Conservation (phyloP, 129 eudicot species). For the Tanacetum coccineum region DNA sequence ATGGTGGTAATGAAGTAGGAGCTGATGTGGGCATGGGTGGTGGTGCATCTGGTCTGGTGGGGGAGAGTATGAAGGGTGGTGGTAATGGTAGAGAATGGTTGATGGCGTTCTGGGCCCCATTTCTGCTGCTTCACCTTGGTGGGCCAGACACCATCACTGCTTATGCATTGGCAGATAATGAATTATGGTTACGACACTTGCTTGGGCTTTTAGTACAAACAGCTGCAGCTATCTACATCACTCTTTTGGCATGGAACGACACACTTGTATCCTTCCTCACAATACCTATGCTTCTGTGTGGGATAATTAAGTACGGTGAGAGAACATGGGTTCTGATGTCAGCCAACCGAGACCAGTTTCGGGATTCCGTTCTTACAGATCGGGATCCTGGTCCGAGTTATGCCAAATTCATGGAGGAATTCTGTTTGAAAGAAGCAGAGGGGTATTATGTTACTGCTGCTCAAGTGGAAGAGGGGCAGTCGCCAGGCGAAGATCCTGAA, state of each 20-base stretch:
- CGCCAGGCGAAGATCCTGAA: not conserved
- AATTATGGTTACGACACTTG: not conserved
- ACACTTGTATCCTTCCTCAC: not conserved
- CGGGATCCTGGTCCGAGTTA: not conserved
- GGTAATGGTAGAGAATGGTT: too few species aligned
- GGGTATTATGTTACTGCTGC: not conserved
- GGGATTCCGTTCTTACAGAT: not conserved
- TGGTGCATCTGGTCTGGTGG: too few species aligned
- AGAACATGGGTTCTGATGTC: conserved; percentile 4
- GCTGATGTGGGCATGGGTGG: too few species aligned
- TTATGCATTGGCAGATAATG: not conserved
- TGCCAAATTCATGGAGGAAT: conserved; percentile 4
- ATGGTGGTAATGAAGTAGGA: too few species aligned
- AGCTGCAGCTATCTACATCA: conserved; percentile 5
- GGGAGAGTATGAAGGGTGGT: too few species aligned
- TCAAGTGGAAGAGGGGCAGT: conserved; percentile 1
- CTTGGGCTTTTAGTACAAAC: not conserved
- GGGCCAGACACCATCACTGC: not conserved
- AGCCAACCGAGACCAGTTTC: not conserved
- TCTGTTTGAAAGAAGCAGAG: not conserved
- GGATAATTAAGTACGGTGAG: not conserved
- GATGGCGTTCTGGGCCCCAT: conserved; percentile 1
- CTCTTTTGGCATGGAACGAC: not conserved
- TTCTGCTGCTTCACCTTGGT: conserved; percentile 2
- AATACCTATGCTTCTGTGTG: not conserved